These are phyloP conservation scores for Uronychia binucleata DNA, from an alignment of 73 alveolate species.

Conservation along the genomic window DNA sequence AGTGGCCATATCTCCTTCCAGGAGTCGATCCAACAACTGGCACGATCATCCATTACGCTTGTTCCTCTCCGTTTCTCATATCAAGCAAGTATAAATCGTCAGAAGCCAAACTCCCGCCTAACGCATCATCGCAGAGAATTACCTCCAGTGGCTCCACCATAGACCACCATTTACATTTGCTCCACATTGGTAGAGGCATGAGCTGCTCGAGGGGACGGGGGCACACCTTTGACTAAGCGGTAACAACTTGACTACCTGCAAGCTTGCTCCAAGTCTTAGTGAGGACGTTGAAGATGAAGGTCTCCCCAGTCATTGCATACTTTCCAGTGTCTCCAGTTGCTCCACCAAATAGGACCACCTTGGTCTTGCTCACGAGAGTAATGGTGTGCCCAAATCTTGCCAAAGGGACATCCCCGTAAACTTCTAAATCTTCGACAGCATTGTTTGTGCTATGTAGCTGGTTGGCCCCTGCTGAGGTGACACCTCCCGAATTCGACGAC, in stretches of 20 bases:
- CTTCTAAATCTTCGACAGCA: slow-evolving; percentile 27
- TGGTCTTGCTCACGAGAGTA: slow-evolving; percentile 85
- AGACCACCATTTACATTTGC: slow-evolving; percentile 89
- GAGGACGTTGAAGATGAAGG: slow-evolving; percentile 82
- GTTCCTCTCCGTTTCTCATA: slow-evolving; percentile 88
- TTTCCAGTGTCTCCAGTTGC: slow-evolving; percentile 97
- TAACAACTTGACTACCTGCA: slow-evolving; percentile 17
- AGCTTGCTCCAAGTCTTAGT: slow-evolving; percentile 87
- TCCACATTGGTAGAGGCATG: slow-evolving; percentile 94
- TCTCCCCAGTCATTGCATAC: slow-evolving; percentile 94
- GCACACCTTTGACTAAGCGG: slow-evolving; percentile 73
- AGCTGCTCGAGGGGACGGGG: slow-evolving; percentile 99
- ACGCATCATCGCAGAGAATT: slow-evolving; percentile 36
- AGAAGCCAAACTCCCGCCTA: slow-evolving; percentile 97
- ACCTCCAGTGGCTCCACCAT: slow-evolving; percentile 99
- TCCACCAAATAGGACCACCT: slow-evolving; percentile 95
- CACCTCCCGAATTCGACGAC: too few relatives aligned
- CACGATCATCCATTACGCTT: slow-evolving; percentile 94
- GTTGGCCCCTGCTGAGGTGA: background rate
- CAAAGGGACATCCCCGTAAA: slow-evolving; percentile 68
- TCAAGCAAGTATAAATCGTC: slow-evolving; percentile 96
- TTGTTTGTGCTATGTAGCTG: background rate
- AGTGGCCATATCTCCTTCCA: slow-evolving; percentile 96
- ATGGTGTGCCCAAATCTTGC: slow-evolving; percentile 98
- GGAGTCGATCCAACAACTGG: slow-evolving; percentile 97